Conservation (phyloP, 2,329 filamentous ascomycete genomes). For the Aspergillus neoniger region DNA sequence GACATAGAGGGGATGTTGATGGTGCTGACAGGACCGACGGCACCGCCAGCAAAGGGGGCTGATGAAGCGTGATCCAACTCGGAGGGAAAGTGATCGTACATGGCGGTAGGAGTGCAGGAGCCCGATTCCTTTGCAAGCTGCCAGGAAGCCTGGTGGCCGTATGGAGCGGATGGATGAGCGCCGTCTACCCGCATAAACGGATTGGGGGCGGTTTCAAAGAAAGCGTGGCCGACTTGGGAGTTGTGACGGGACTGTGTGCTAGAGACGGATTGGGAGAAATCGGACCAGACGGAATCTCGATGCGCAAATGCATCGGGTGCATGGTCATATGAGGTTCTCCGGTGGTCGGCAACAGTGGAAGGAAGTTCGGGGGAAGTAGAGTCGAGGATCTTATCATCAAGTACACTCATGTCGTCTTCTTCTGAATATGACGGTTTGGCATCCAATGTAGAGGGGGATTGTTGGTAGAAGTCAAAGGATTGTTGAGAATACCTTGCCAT, state of each 20-base stretch:
- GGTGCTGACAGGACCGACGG: slow-evolving; percentile 43
- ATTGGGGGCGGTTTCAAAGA: slow-evolving; percentile 54
- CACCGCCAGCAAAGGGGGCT: slow-evolving; percentile 46
- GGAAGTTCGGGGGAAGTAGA: slow-evolving; percentile 52
- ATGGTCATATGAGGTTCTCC: slow-evolving; percentile 50
- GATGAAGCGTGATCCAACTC: slow-evolving; percentile 53
- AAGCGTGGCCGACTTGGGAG: slow-evolving; percentile 48
- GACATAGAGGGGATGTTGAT: slow-evolving; percentile 43
- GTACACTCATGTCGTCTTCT: slow-evolving; percentile 56
- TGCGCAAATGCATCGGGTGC: slow-evolving; percentile 55
- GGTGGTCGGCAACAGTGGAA: slow-evolving; percentile 47
- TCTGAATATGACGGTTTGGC: slow-evolving; percentile 45
- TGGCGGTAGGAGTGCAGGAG: slow-evolving; percentile 71
- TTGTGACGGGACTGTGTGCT: slow-evolving; percentile 44
- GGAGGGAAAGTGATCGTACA: slow-evolving; percentile 64
- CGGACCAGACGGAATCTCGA: slow-evolving; percentile 54
- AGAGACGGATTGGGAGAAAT: slow-evolving; percentile 47
- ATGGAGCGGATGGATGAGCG: slow-evolving; percentile 45
- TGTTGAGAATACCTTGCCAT: slow-evolving; percentile 50
- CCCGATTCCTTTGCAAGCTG: slow-evolving; percentile 66
- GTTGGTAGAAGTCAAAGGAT: slow-evolving; percentile 47
- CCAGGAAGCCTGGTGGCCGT: slow-evolving; percentile 60
- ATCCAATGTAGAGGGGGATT: slow-evolving; percentile 46
- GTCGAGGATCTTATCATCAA: slow-evolving; percentile 55
- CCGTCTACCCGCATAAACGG: slow-evolving; percentile 66